These are phyloP conservation scores for Wakefieldia striispora DNA, from an alignment of 768 basidiomycete species.

Conservation along the genomic window DNA sequence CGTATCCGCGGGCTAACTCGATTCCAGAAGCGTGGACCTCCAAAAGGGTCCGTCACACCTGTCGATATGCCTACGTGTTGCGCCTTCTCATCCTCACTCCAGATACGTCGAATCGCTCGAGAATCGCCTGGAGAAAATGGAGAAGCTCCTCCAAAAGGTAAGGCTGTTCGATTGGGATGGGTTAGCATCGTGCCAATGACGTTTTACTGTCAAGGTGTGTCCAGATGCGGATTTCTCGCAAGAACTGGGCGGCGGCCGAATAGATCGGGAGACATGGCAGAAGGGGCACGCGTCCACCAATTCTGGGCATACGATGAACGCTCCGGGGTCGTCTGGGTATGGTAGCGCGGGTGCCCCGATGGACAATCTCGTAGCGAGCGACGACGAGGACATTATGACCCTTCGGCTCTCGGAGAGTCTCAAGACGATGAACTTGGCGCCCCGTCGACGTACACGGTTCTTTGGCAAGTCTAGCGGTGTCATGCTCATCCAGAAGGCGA, in stretches of 20 bases:
- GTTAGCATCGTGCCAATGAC: no score
- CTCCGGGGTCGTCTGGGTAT: conserved; percentile 5
- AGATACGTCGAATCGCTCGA: conserved; percentile 67
- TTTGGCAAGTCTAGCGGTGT: conserved; percentile 43
- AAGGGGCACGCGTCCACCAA: conserved; percentile 7
- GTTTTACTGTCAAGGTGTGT: conserved; percentile 40
- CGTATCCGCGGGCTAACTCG: no score
- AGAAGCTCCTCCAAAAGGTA: conserved; percentile 56
- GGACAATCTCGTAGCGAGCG: conserved; percentile 27
- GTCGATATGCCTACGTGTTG: background rate
- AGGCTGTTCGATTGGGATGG: background rate
- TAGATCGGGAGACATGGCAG: conserved; percentile 40
- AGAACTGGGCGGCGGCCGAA: conserved; percentile 46
- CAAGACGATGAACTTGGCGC: conserved; percentile 17
- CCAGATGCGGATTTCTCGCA: conserved; percentile 61
- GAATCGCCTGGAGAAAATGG: conserved; percentile 61
- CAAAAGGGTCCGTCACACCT: conserved; percentile 28
- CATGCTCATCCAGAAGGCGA: conserved; percentile 44
- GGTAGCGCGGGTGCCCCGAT: conserved; percentile 5
- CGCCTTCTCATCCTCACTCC: background rate
- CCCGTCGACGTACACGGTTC: conserved; percentile 22
- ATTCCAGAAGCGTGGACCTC: conserved; percentile 41
- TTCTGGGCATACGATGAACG: no score
- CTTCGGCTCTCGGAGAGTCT: conserved; percentile 25
- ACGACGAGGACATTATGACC: conserved; percentile 27